Conservation (phyloP, 345 rosid genomes). For the Lagerstroemia speciosa region DNA sequence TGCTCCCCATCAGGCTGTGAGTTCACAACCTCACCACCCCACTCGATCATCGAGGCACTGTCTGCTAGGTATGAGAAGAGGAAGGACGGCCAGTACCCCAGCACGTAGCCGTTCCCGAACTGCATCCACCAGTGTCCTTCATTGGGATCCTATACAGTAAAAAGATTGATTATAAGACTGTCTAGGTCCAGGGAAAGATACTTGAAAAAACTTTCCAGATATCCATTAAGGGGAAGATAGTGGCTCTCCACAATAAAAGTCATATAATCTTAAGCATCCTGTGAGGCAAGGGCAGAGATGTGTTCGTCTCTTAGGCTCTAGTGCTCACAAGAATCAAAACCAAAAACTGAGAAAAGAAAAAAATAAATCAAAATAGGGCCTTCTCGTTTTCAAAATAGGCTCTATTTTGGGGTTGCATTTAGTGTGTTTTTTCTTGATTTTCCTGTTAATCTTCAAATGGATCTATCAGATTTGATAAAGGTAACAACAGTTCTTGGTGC, state of each 20-base stretch:
- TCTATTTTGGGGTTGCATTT: too few relatives aligned
- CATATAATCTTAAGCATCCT: too few relatives aligned
- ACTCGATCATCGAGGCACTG: slow-evolving; percentile 91
- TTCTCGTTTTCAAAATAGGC: too few relatives aligned
- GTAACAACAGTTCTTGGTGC: background rate
- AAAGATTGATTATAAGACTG: background rate
- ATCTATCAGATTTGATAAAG: background rate
- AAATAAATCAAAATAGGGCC: too few relatives aligned
- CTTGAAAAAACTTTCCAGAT: background rate
- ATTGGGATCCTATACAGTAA: slow-evolving; percentile 59
- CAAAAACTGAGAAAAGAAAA: too few relatives aligned
- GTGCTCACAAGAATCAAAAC: too few relatives aligned
- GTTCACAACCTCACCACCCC: slow-evolving; percentile 99
- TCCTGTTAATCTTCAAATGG: too few relatives aligned
- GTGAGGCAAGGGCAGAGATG: too few relatives aligned
- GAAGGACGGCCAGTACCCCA: slow-evolving; percentile 95
- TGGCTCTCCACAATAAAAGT: too few relatives aligned
- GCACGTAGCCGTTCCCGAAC: slow-evolving; percentile 72
- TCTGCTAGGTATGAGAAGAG: slow-evolving; percentile 87
- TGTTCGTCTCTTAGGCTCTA: too few relatives aligned
- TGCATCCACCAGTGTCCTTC: slow-evolving; percentile 99
- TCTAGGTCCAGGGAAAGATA: background rate
- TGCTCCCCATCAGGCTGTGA: slow-evolving; percentile 75
- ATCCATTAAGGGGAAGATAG: background rate
- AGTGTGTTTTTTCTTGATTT: too few relatives aligned